Base-by-base conservation (phyloP, 768 basidiomycete genomes). In the Kwoniella europaea region DNA sequence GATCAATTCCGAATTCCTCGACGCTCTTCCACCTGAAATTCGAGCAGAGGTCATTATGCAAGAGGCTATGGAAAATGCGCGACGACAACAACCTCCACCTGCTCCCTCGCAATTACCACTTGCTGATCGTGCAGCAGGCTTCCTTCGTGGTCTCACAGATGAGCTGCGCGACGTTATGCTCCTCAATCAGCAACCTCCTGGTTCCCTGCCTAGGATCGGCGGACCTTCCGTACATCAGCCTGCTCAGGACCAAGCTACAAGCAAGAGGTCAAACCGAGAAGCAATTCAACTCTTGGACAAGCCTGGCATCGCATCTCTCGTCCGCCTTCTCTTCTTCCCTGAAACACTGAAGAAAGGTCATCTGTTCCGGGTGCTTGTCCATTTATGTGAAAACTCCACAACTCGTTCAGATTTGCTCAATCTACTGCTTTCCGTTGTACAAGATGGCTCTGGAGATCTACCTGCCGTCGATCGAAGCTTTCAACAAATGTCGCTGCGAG, bases 31-130 rank as follows among this genome's bases (percentile, higher is more conserved):
- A 3, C 92, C 95, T 2, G 95, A 97, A 77, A 92, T 99, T 67
- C 91, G 97, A 24, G 94, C 94, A 0, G 97, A 99, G 81, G 94
- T 99, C 58, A 89, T 99, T 24, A 93, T 97, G 80, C 94, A 98
- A 84, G 96, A 98, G 84, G 89, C 91, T 3, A 84, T 91, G 67
- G 94, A 98, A 76, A 90, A 90, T 66, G 86, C 90, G 27, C 86
- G 91, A n/a, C 72, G 74, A 2, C 42, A 64, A n/a, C 63, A 71
- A n/a, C 75, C 74, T 10, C 54, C 69, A 0, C 58, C 70, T 4
- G 84, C 84, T 9, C 84, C 46, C 46, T 50, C 46, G 13, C 46
- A 50, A 50, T 18, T 85, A 61, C 84, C 84, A 10, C 84, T 86
- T 18, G 83, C 86, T 15, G 46, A 29, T 10, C 56, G 55, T 5